These are phyloP conservation scores for Chlorella sp. DNA, from an alignment of 139 green algal genomes.

Conservation along the genomic window DNA sequence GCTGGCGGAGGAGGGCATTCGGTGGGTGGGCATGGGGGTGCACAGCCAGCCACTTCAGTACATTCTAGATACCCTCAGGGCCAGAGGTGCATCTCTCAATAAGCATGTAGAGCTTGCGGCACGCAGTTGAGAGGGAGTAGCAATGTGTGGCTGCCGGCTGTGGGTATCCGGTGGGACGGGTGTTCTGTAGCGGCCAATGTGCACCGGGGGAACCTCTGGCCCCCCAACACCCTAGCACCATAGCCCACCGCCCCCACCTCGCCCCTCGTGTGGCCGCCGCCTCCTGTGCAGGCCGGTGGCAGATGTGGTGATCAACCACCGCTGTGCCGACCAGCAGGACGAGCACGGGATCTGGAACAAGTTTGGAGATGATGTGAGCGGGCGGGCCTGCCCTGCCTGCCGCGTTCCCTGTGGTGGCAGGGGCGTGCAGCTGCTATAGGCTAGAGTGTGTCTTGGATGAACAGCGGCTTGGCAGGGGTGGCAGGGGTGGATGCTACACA, in stretches of 20 bases:
- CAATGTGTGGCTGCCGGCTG: too few relatives aligned
- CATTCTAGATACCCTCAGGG: not conserved
- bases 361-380: constrained; percentile 54
- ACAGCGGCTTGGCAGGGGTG: not conserved
- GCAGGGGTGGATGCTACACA: not conserved
- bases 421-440: not conserved
- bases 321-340: constrained; percentile 76
- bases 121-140: too few relatives aligned
- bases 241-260: not conserved
- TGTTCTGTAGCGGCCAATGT: not conserved
- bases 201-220: not conserved
- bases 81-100: not conserved
- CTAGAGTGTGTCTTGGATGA: not conserved
- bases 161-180: too few relatives aligned
- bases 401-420: not conserved
- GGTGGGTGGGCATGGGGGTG: not conserved
- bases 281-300: constrained; percentile 59
- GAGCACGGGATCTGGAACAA: constrained; percentile 75
- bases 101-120: too few relatives aligned
- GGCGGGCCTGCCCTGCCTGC: not conserved
- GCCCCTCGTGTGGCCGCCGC: not conserved
- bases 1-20: too few relatives aligned
- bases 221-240: too few relatives aligned
- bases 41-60: not conserved
- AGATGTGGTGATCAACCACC: constrained; percentile 96